A percentile compares a stretch with the other conserved stretches of the same genome.
Conservation (phyloP, 1,284 basidiomycete genomes). For the Pyrrhoderma noxium region DNA sequence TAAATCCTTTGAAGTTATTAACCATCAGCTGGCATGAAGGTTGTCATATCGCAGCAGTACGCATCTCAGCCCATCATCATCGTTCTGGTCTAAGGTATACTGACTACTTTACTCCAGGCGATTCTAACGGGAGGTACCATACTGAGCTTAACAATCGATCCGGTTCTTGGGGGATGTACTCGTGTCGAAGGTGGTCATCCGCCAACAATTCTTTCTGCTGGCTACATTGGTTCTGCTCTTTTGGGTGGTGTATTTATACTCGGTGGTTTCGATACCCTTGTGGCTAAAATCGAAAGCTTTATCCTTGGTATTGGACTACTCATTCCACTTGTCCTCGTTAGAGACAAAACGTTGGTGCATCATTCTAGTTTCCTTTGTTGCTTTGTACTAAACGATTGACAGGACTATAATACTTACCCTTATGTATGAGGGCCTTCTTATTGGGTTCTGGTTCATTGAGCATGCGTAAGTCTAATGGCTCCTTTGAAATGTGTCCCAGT, state of each 20-base stretch:
- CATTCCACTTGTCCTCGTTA: conserved; percentile 66
- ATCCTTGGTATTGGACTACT: conserved; percentile 69
- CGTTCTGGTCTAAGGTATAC: neutral
- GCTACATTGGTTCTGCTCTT: conserved; percentile 72
- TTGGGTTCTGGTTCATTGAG: conserved; percentile 81
- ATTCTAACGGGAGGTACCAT: conserved; percentile 71
- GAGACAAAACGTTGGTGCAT: conserved; percentile 69
- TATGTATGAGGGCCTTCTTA: conserved; percentile 64
- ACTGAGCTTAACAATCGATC: conserved; percentile 72
- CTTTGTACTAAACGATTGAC: conserved; percentile 10
- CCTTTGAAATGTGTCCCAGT: neutral
- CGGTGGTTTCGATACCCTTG: conserved; percentile 71
- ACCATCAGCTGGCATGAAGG: conserved; percentile 81
- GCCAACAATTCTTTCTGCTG: conserved; percentile 60
- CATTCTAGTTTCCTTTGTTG: conserved; percentile 9
- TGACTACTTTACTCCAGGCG: conserved; percentile 38
- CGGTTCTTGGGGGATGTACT: conserved; percentile 71
- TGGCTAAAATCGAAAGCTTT: conserved; percentile 77
- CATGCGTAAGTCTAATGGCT: conserved; percentile 50
- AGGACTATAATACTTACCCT: conserved; percentile 75
- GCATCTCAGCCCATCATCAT: conserved; percentile 24
- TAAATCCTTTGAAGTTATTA: conserved; percentile 75
- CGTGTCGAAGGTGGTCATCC: conserved; percentile 69
- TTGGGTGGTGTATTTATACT: conserved; percentile 73
- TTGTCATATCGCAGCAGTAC: conserved; percentile 69